These are phyloP conservation scores for Phanerochaete sordida DNA, from an alignment of 768 basidiomycete species.

Conservation along the genomic window DNA sequence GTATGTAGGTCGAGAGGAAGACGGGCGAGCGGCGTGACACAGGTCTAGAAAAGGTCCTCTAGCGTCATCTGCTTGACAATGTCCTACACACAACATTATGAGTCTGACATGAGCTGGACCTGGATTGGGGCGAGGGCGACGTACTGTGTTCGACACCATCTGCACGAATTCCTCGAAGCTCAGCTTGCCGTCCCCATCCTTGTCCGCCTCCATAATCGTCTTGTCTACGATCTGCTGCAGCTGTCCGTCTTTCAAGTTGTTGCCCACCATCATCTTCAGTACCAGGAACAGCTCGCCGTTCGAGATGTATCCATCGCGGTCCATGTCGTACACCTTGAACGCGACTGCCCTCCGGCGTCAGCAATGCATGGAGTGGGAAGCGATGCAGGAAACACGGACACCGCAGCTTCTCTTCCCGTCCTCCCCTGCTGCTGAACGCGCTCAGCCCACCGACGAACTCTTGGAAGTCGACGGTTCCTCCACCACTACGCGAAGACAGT, in stretches of 20 bases:
- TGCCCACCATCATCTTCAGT: constrained; percentile 99
- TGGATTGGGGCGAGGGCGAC: constrained; percentile 23
- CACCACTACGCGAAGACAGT: constrained; percentile 57
- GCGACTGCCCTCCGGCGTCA: constrained; percentile 60
- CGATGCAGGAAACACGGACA: constrained; percentile 53
- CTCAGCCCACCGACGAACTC: constrained; percentile 98
- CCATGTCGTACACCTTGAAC: constrained; percentile 99
- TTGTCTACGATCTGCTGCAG: constrained; percentile 99
- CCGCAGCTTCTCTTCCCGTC: constrained; percentile 92
- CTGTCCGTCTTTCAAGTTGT: constrained; percentile 99
- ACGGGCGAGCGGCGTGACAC: background rate
- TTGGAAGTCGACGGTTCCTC: constrained; percentile 98
- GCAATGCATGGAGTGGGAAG: background rate
- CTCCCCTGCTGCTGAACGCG: constrained; percentile 96
- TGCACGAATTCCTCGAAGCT: constrained; percentile 95
- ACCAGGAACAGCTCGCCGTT: constrained; percentile 99
- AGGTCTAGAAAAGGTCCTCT: constrained; percentile 79
- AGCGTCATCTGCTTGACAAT: constrained; percentile 99
- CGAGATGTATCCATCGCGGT: constrained; percentile 95
- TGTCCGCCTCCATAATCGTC: constrained; percentile 99
- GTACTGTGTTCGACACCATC: constrained; percentile 95
- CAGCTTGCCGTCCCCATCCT: constrained; percentile 96
- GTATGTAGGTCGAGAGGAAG: background rate
- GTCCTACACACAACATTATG: constrained; percentile 49
- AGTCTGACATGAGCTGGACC: background rate